Base-by-base conservation (phyloP, 2,329 filamentous ascomycete genomes). In the Colletotrichum sp. region DNA sequence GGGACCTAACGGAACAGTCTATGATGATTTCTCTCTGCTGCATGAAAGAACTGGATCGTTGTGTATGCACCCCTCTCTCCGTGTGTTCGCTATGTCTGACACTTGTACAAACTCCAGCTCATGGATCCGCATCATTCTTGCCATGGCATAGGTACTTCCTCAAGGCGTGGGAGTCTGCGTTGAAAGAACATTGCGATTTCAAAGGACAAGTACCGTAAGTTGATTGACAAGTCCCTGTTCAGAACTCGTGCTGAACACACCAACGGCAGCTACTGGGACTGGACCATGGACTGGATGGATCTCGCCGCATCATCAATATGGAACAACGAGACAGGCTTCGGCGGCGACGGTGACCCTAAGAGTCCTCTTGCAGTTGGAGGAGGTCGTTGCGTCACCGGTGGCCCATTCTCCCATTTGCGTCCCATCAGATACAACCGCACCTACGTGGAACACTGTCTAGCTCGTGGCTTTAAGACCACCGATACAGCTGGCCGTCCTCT, bases 341-440 rank as follows among this genome's bases (percentile, higher is more conserved):
- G 39, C 5, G 18, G 39, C 39, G 39, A 48, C 18, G 39, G 39
- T 43, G 39, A n/a, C 0, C 18, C 18, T 43, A 0, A 48, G 18
- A 48, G 39, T 48, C 9, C 18, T 48, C 3, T 48, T 7, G 5
- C 12, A 1, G 39, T n/a, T 12, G 18, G 39, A 48, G 39, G 39
- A 48, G 39, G 39, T n/a, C 39, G 39, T 48, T 48, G 39, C 56
- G 62, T 78, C 10, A 56, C 62, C 27, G 69, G 70, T 67, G 71
- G 74, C 3, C 77, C 77, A 9, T 78, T 78, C 65, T 52, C 72
- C 5, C 56, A 78, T 13, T 58, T 78, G 32, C 74, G 74, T 12
- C 74, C 76, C 22, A 48, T 75, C 12, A n/a, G 71, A n/a, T 77
- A 77, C 65, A 75, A 77, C 34, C 76, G 76, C 28, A 72, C 52